A percentile compares a stretch with the other conserved stretches of the same genome.
Evolutionary conservation across 108 stramenopile species (phyloP).

Genomic region (Stephanodiscus triporus): DNA sequence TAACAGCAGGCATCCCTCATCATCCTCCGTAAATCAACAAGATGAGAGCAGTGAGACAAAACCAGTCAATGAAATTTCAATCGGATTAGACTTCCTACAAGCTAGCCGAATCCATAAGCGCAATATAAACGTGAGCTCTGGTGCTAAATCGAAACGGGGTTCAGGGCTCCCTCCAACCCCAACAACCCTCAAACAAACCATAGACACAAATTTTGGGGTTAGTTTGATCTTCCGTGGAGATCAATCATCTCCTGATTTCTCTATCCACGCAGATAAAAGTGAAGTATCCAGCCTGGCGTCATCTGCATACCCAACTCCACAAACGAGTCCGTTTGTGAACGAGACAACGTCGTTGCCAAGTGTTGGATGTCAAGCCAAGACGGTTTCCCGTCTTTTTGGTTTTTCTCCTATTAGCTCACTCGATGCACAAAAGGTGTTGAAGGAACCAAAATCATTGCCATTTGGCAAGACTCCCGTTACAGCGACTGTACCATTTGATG

Average conservation of each 20-base stretch:
- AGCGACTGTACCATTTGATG: background rate
- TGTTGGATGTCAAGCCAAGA: slow-evolving; percentile 2
- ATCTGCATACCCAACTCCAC: background rate
- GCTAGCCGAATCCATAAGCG: slow-evolving; percentile 15
- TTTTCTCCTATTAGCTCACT: slow-evolving; percentile 10
- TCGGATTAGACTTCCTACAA: slow-evolving; percentile 20
- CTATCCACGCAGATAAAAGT: background rate
- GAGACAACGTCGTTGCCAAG: slow-evolving; percentile 11
- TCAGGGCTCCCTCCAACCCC: background rate
- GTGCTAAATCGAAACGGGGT: background rate
- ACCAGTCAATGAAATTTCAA: background rate
- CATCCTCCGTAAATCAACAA: background rate
- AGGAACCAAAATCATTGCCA: background rate
- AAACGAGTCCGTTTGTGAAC: background rate
- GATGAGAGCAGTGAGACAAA: background rate
- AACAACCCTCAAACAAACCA: background rate
- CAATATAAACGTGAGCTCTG: slow-evolving; percentile 17
- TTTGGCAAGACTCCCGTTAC: background rate
- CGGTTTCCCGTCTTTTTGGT: background rate
- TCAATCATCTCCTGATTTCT: background rate
- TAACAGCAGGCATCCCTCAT: slow-evolving; percentile 6
- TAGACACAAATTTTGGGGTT: background rate
- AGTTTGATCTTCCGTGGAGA: background rate
- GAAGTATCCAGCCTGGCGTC: background rate
- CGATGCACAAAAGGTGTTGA: background rate